These are phyloP conservation scores for Blastobotrys niveus DNA, from an alignment of 1,139 yeast species.

Conservation along the genomic window DNA sequence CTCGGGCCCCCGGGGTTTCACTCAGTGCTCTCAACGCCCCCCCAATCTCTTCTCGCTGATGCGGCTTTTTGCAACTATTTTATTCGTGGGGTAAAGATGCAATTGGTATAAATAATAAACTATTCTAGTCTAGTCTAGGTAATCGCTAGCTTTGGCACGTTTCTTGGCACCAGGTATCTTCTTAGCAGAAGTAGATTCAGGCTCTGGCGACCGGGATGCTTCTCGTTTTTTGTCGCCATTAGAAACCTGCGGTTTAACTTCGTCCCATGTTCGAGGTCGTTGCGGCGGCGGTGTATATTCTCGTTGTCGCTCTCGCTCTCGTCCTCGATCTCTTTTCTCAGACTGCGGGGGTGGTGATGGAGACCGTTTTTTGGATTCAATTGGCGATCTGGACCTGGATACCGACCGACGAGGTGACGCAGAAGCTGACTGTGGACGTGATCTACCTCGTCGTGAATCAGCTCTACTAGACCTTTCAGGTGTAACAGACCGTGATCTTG, in stretches of 20 bases:
- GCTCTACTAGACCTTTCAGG: conserved; percentile 6
- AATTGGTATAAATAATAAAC: too few species aligned
- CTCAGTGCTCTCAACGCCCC: too few species aligned
- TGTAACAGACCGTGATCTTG: conserved; percentile 3
- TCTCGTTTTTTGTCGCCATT: neutral
- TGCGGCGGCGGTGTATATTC: conserved; percentile 17
- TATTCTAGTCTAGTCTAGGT: conserved; percentile 13
- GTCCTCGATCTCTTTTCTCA: conserved; percentile 2
- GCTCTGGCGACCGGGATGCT: conserved; percentile 1
- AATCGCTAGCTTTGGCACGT: conserved; percentile 16
- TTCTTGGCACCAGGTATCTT: conserved; percentile 7
- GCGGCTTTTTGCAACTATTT: too few species aligned
- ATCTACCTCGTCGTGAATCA: neutral
- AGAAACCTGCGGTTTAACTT: conserved; percentile 6
- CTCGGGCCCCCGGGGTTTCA: too few species aligned
- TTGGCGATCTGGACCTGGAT: too few species aligned
- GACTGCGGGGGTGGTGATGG: neutral
- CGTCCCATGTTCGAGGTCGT: conserved; percentile 16
- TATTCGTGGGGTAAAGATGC: neutral
- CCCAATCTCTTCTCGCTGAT: too few species aligned
- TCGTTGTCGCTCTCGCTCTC: conserved; percentile 2
- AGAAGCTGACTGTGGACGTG: conserved; percentile 6
- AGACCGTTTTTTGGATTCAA: too few species aligned
- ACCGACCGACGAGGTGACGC: conserved; percentile 18
- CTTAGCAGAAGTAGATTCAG: too few species aligned